phyloP scores from a whole-genome alignment of 768 basidiomycete species.

The Daedaleopsis nitida region DNA sequence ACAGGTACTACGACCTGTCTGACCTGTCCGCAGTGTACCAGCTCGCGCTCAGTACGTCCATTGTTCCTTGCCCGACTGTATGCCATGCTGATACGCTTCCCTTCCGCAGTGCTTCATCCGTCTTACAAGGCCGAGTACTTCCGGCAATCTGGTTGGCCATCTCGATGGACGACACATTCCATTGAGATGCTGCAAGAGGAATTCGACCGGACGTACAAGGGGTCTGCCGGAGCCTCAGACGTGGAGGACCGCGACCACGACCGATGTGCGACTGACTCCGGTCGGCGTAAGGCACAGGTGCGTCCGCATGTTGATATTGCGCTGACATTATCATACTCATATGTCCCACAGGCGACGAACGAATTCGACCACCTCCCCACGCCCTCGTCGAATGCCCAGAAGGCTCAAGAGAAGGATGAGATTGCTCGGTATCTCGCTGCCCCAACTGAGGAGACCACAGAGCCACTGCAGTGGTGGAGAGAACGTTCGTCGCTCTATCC shows the following conservation, averaged over 20 bases:
- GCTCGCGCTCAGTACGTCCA: conserved; percentile 39
- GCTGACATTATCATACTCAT: too few species aligned
- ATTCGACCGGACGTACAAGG: neutral
- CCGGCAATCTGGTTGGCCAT: conserved; percentile 6
- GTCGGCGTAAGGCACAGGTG: too few species aligned
- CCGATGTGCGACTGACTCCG: neutral
- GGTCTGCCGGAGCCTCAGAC: too few species aligned
- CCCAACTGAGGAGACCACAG: conserved; percentile 24
- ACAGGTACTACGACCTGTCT: conserved; percentile 35
- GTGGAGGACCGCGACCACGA: neutral
- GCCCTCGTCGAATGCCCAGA: conserved; percentile 8
- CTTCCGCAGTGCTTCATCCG: conserved; percentile 14
- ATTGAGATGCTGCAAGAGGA: neutral
- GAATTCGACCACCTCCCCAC: conserved; percentile 33
- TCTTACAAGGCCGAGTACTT: conserved; percentile 14
- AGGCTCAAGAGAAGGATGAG: conserved; percentile 23
- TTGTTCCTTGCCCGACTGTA: neutral
- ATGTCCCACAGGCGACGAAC: conserved; percentile 25
- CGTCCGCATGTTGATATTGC: too few species aligned
- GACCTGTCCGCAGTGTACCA: conserved; percentile 34
- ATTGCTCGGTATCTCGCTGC: conserved; percentile 32
- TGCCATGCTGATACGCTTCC: neutral
- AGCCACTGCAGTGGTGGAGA: conserved; percentile 36
- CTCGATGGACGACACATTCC: conserved; percentile 6
- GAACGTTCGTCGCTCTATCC: conserved; percentile 28